These are phyloP conservation scores for Plenodomus tracheiphilus DNA, from an alignment of 2,329 filamentous ascomycete genomes.

Conservation along the genomic window DNA sequence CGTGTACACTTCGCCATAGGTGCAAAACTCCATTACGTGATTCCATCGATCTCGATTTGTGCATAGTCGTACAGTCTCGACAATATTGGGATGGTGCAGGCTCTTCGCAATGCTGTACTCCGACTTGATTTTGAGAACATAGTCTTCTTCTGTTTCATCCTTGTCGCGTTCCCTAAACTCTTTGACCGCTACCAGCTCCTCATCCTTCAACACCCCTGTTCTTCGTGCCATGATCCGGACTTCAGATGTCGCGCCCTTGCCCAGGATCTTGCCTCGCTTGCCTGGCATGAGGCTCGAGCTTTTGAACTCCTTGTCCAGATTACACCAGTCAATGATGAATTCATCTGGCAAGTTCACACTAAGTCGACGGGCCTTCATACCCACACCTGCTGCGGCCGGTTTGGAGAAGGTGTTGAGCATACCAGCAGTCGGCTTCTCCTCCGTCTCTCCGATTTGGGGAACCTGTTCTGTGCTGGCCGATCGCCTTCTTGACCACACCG, in stretches of 20 bases:
- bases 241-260: conserved; percentile 80
- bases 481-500: conserved; percentile 33
- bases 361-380: conserved; percentile 77
- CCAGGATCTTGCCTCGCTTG: conserved; percentile 73
- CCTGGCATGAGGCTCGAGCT: conserved; percentile 69
- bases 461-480: conserved; percentile 44
- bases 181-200: conserved; percentile 82
- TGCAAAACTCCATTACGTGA: conserved; percentile 92
- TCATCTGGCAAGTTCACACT: conserved; percentile 75
- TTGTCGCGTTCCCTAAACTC: conserved; percentile 76
- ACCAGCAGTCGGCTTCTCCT: conserved; percentile 35
- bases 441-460: conserved; percentile 25
- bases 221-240: conserved; percentile 80
- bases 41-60: conserved; percentile 76
- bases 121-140: conserved; percentile 87
- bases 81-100: conserved; percentile 83
- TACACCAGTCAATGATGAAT: conserved; percentile 70
- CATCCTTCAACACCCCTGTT: conserved; percentile 56
- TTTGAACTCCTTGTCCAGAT: conserved; percentile 71
- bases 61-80: conserved; percentile 77
- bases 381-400: conserved; percentile 68
- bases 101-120: conserved; percentile 88
- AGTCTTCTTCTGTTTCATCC: conserved; percentile 72
- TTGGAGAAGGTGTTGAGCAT: conserved; percentile 43
- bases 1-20: conserved; percentile 76